These are phyloP conservation scores for Prosopis cineraria DNA, from an alignment of 306 rosid species.

Conservation along the genomic window DNA sequence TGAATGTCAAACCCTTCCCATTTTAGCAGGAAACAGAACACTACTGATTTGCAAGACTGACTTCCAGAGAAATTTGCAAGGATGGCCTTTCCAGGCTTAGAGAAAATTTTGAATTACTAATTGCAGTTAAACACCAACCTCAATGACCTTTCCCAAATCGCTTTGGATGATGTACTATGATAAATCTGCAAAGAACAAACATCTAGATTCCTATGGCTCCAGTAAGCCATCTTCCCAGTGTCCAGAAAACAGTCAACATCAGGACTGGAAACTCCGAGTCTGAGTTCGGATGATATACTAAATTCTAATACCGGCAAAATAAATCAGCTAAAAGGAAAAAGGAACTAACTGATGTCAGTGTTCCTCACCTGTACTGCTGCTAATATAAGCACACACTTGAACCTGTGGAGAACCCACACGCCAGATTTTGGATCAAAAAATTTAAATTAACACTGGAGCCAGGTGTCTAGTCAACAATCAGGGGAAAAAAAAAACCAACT, in stretches of 20 bases:
- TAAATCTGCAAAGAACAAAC: slow-evolving; percentile 46
- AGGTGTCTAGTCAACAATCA: slow-evolving; percentile 30
- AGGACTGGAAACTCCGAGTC: slow-evolving; percentile 31
- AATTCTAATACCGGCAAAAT: slow-evolving; percentile 40
- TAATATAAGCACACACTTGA: slow-evolving; percentile 46
- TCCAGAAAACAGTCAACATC: slow-evolving; percentile 3
- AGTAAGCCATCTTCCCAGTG: slow-evolving; percentile 11
- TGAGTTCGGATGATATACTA: slow-evolving; percentile 32
- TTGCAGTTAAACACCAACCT: slow-evolving; percentile 38
- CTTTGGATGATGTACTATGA: slow-evolving; percentile 44
- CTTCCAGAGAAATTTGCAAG: slow-evolving; percentile 34
- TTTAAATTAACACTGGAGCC: slow-evolving; percentile 32
- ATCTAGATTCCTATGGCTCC: slow-evolving; percentile 39
- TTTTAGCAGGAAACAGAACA: slow-evolving; percentile 33
- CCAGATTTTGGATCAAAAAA: slow-evolving; percentile 41
- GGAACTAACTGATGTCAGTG: slow-evolving; percentile 42
- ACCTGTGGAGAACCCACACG: slow-evolving; percentile 35
- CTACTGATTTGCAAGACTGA: slow-evolving; percentile 18
- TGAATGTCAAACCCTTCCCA: slow-evolving; percentile 23
- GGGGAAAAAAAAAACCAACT: slow-evolving; percentile 29
- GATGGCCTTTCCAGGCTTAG: slow-evolving; percentile 23
- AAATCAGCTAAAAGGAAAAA: slow-evolving; percentile 39
- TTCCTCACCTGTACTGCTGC: slow-evolving; percentile 45
- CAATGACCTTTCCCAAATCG: slow-evolving; percentile 39
- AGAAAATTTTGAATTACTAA: slow-evolving; percentile 36